Conservation (phyloP, 306 rosid genomes). For the Trifolium repens region DNA sequence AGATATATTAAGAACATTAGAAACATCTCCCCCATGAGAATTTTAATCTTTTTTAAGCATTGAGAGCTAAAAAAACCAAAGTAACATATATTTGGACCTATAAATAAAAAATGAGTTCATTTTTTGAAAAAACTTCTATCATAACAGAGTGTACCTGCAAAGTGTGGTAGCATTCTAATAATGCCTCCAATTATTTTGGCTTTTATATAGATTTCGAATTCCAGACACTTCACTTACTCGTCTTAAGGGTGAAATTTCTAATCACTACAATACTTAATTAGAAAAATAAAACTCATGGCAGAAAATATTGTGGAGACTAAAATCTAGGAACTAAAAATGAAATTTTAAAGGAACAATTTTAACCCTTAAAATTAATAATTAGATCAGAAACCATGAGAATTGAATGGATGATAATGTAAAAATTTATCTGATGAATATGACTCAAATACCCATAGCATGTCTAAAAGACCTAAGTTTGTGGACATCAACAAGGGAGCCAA, state of each 20-base stretch:
- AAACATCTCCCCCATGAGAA: neutral
- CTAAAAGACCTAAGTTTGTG: neutral
- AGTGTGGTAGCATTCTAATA: neutral
- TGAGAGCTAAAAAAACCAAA: too few species aligned
- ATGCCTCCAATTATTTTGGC: neutral
- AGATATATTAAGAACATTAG: too few species aligned
- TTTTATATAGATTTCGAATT: too few species aligned
- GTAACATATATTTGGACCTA: neutral
- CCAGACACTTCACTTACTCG: too few species aligned
- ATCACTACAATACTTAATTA: too few species aligned
- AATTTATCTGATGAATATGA: neutral
- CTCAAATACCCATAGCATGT: neutral
- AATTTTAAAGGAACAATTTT: too few species aligned
- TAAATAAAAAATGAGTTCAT: neutral
- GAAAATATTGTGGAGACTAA: neutral
- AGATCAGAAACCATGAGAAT: neutral
- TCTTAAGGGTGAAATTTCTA: too few species aligned
- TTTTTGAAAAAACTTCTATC: neutral
- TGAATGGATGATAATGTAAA: neutral
- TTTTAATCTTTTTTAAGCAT: too few species aligned
- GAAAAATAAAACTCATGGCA: too few species aligned
- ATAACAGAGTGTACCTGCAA: neutral
- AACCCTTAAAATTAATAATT: neutral
- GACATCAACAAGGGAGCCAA: neutral
- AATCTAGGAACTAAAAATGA: too few species aligned